Evolutionary conservation across 257 asterid genomes (phyloP), one percentile per base, ranked within the genome.

Genomic region (Solanum pinnatisectum): DNA sequence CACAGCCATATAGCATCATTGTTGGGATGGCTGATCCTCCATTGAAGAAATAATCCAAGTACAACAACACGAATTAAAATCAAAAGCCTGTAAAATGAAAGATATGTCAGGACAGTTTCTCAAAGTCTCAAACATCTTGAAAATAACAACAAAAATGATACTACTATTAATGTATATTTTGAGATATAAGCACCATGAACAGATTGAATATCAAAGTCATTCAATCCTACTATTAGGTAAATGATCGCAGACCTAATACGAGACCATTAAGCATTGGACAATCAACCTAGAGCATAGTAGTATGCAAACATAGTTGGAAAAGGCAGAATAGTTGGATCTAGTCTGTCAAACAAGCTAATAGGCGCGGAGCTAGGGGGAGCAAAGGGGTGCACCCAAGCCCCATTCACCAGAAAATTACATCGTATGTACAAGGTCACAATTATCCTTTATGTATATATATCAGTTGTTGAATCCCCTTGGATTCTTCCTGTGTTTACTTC

Each of bases 1-100:
- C 98, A 96, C n/a, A 96, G 88, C 98, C 98, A 96, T 89, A 94
- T 93, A 15, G 98, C 98, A 85, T 94, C 96, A 35, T 92, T 88
- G n/a, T 96, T 96, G 1, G 98, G 98, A 89, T 96, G 85, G 78
- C 87, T 89, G 85, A 96, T 82, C 79, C 98, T 93, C 98, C 98
- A 96, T 71, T 74, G 79, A 89, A 96, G 91, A 90, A 96, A 96
- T 35, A 96, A 87, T 79, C 91, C 98, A 25, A 96, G 98, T n/a
- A 95, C 92, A 63, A 77, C 92, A 91, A 96, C 92, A 15, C 98
- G 98, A 23, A 96, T 32, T 32, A 96, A 89, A 83, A 95, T 95
- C 84, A 96, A 91, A 81, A 96, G 98, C 89, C 98, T 94, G 95
- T 27, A 82, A 82, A 30, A 56, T 46, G 15, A 22, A 22, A 82